Evolutionary conservation across 768 basidiomycete species (phyloP), one percentile per base, ranked within the genome.

Genomic region (Termitomyces titanicus): DNA sequence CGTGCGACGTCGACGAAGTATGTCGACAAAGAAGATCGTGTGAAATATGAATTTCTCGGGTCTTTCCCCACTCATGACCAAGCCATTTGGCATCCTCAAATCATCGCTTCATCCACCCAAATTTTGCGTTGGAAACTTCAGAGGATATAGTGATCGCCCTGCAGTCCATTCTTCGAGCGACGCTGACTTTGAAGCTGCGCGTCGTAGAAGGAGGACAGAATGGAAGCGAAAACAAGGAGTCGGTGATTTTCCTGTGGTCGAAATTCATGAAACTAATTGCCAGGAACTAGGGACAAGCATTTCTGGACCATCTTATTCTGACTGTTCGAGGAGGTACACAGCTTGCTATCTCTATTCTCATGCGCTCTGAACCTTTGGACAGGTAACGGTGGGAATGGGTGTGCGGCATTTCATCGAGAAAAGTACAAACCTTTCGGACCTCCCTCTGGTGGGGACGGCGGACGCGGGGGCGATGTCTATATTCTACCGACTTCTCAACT

Each of bases 371-470:
- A 43, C 20, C 8, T 31, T 46, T 48, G 37, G 37, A n/a, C 62
- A 90, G 94, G 94, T 15, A 84, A 80, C 63, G 95, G 95, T 18
- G 96, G 96, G 0, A 77, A 92, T 54, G 96, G 96, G 22, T 92
- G 94, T 59, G 92, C 89, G 22, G 94, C 96, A 5, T 97, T 98
- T 63, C 89, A 94, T 64, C 85, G 92, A 54, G 93, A 96, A 72
- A 92, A 92, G 66, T 93, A 81, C 70, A 83, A 83, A 54, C 82
- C 88, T 1, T 81, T 84, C 57, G 92, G 93, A 0, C 93, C 94
- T 0, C 94, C 96, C 0, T 95, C 94, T 10, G 96, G 96, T 0
- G 96, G 95, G 1, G 89, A 90, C 56, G 96, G 96, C 15, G 96
- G 94, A 2, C 79, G 80, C 44, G 96, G 95, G 25, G 94, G 92